phyloP scores from a whole-genome alignment of 2,329 filamentous ascomycete genomes.

The Clonostachys sp. region DNA sequence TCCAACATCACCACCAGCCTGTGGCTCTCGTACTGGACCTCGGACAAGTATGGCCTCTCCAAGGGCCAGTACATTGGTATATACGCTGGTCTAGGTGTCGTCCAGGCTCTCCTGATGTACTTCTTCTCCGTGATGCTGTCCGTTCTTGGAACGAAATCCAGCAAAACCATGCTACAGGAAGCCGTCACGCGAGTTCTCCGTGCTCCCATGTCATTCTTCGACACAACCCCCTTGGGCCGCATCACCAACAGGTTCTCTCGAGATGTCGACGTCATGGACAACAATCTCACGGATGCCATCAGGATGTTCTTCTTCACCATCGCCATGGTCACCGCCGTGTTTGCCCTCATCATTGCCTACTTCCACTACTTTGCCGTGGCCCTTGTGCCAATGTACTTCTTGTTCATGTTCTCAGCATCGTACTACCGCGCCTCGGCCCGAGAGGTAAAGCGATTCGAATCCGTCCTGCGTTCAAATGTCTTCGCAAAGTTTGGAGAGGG shows the following conservation, averaged over 20 bases:
- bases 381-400: conserved; percentile 58
- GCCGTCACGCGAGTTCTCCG: conserved; percentile 75
- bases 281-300: conserved; percentile 81
- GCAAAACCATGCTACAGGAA: conserved; percentile 73
- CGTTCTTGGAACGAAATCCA: conserved; percentile 74
- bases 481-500: conserved; percentile 92
- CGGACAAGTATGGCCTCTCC: conserved; percentile 64
- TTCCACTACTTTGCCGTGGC: conserved; percentile 80
- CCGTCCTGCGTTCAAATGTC: conserved; percentile 79
- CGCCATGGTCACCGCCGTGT: conserved; percentile 76
- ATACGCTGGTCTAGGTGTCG: conserved; percentile 66
- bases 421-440: conserved; percentile 91
- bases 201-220: conserved; percentile 86
- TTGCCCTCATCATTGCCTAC: conserved; percentile 88
- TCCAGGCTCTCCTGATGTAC: conserved; percentile 74
- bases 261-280: conserved; percentile 96
- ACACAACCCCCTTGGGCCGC: conserved; percentile 89
- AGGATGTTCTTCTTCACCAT: conserved; percentile 89
- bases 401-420: conserved; percentile 77
- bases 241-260: conserved; percentile 96
- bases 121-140: conserved; percentile 74
- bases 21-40: conserved; percentile 95
- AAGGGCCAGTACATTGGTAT: conserved; percentile 68
- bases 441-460: conserved; percentile 91
- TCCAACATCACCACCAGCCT: conserved; percentile 83